These are phyloP conservation scores for Evernia prunastri DNA, from an alignment of 495 filamentous ascomycete species.

Conservation along the genomic window DNA sequence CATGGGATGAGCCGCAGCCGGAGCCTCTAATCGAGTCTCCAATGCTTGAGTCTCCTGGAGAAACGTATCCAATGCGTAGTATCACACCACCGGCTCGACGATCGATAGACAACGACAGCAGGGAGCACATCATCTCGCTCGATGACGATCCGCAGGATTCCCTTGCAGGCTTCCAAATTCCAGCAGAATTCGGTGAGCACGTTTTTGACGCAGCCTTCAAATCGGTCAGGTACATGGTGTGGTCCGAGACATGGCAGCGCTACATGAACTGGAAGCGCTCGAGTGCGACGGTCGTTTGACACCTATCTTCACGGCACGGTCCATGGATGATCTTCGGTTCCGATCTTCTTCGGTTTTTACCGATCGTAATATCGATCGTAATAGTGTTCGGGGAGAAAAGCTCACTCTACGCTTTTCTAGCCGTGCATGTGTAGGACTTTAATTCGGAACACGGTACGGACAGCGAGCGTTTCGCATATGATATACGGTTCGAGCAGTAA, in stretches of 20 bases:
- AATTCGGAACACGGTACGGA: not conserved
- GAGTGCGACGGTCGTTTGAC: slow-evolving; percentile 5
- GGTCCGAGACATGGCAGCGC: slow-evolving; percentile 59
- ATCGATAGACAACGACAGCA: slow-evolving; percentile 16
- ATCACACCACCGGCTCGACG: slow-evolving; percentile 7
- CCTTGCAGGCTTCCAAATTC: slow-evolving; percentile 14
- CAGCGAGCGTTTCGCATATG: not conserved
- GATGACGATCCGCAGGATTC: slow-evolving; percentile 19
- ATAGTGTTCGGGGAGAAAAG: not conserved
- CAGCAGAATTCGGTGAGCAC: slow-evolving; percentile 38
- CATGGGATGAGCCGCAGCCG: slow-evolving; percentile 21
- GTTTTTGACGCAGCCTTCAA: slow-evolving; percentile 56
- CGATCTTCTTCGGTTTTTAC: not conserved
- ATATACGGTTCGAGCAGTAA: not conserved
- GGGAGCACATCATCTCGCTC: slow-evolving; percentile 25
- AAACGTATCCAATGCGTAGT: slow-evolving; percentile 13
- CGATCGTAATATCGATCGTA: no score
- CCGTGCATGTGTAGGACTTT: not conserved
- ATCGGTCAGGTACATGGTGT: slow-evolving; percentile 61
- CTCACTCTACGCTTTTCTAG: not conserved
- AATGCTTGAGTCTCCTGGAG: not conserved
- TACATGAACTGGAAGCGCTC: slow-evolving; percentile 20
- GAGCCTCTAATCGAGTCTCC: not conserved
- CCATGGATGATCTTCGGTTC: not conserved
- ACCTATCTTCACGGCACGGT: not conserved